Conservation (phyloP, 495 filamentous ascomycete species). For the Penicillium flavigenum region DNA sequence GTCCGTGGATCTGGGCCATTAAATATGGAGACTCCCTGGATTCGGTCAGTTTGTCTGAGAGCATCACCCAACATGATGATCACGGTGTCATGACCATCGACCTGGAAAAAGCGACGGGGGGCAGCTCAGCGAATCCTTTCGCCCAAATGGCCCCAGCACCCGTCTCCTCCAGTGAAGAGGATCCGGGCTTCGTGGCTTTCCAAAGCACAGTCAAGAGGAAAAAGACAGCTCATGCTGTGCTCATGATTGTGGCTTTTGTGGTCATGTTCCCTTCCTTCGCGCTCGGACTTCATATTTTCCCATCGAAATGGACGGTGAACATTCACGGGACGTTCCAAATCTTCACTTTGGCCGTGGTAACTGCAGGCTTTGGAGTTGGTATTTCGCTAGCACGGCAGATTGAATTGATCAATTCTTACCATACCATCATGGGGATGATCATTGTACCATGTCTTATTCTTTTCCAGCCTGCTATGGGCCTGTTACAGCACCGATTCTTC, state of each 20-base stretch:
- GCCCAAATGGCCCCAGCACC: neutral
- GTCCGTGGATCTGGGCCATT: constrained; percentile 67
- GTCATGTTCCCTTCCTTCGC: constrained; percentile 53
- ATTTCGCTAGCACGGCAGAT: constrained; percentile 44
- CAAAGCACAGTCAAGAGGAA: constrained; percentile 18
- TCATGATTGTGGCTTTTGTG: constrained; percentile 43
- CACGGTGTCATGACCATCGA: constrained; percentile 18
- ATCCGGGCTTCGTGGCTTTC: neutral
- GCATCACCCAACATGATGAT: constrained; percentile 59
- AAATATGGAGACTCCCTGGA: constrained; percentile 57
- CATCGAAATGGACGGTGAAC: constrained; percentile 30
- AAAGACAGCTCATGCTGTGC: constrained; percentile 39
- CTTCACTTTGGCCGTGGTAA: constrained; percentile 53
- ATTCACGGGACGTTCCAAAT: constrained; percentile 61
- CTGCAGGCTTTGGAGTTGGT: constrained; percentile 63
- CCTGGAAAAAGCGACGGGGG: constrained; percentile 22
- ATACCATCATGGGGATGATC: constrained; percentile 58
- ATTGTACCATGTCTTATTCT: constrained; percentile 53
- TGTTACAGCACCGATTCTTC: constrained; percentile 58
- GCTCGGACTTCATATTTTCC: constrained; percentile 42
- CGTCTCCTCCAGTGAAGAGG: neutral
- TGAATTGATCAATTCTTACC: constrained; percentile 24
- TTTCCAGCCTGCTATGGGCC: constrained; percentile 64
- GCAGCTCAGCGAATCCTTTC: constrained; percentile 62
- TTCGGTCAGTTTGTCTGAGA: constrained; percentile 46